phyloP scores from a whole-genome alignment of 1,284 basidiomycete species.

The Clitocybe nebularis region DNA sequence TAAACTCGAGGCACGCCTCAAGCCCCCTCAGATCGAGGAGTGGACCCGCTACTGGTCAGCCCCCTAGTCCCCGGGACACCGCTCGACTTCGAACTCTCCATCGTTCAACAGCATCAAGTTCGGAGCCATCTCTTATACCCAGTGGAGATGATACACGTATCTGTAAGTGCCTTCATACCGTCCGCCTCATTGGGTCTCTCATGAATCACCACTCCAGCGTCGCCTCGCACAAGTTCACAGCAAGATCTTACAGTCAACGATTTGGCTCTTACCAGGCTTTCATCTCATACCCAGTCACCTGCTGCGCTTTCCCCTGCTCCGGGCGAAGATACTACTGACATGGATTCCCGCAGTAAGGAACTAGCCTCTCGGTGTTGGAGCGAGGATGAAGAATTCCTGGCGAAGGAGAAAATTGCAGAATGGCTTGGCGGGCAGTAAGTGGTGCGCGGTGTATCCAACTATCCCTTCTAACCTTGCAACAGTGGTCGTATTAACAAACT shows the following conservation, averaged over 20 bases:
- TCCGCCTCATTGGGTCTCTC: neutral
- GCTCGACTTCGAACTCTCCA: constrained; percentile 56
- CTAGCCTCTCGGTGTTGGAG: constrained; percentile 80
- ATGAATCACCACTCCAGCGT: constrained; percentile 12
- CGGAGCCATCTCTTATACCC: constrained; percentile 71
- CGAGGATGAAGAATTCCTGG: constrained; percentile 83
- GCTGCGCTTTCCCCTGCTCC: constrained; percentile 20
- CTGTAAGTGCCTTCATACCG: constrained; percentile 33
- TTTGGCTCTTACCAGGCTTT: constrained; percentile 36
- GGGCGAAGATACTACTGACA: constrained; percentile 49
- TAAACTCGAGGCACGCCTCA: constrained; percentile 30
- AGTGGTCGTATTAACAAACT: constrained; percentile 76
- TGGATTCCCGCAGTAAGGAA: constrained; percentile 67
- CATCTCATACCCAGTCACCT: constrained; percentile 41
- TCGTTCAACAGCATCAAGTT: constrained; percentile 68
- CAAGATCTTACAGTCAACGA: constrained; percentile 52
- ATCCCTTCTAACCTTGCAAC: constrained; percentile 17
- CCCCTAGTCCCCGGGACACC: constrained; percentile 36
- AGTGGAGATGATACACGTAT: constrained; percentile 41
- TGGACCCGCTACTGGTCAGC: constrained; percentile 31
- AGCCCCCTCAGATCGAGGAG: constrained; percentile 37
- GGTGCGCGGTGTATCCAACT: neutral
- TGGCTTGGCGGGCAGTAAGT: constrained; percentile 90
- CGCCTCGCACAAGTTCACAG: constrained; percentile 37
- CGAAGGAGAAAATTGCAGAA: constrained; percentile 91